Percentiles rank a stretch among this genome's conserved stretches.
phyloP scores from a whole-genome alignment of 371 early-diverging fungal genomes.

The Spraguea lophii region DNA sequence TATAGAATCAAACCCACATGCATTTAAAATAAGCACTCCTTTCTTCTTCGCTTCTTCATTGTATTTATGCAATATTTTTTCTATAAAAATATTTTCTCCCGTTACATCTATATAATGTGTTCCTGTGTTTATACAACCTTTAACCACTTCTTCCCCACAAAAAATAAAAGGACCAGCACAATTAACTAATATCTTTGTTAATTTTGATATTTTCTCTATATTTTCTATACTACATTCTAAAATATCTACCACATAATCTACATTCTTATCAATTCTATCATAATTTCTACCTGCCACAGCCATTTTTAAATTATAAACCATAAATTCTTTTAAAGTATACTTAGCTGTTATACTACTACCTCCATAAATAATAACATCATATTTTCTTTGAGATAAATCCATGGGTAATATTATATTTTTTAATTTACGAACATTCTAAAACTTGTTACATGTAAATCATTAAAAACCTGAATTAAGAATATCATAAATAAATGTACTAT shows the following conservation, averaged over 20 bases:
- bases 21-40: slow-evolving; percentile 54
- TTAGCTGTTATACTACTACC: slow-evolving; percentile 65
- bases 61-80: slow-evolving; percentile 51
- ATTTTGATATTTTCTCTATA: slow-evolving; percentile 49
- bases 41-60: slow-evolving; percentile 52
- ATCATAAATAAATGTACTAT: too few relatives aligned
- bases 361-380: slow-evolving; percentile 59
- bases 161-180: slow-evolving; percentile 64
- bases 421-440: too few relatives aligned
- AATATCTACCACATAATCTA: slow-evolving; percentile 1
- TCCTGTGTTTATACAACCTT: slow-evolving; percentile 55
- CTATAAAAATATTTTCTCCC: slow-evolving; percentile 59
- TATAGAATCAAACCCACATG: slow-evolving; percentile 72
- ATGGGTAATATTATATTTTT: too few relatives aligned
- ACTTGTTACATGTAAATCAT: too few relatives aligned
- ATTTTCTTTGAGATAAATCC: too few relatives aligned
- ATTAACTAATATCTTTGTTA: slow-evolving; percentile 57
- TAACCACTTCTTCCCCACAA: slow-evolving; percentile 58
- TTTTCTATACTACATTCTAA: slow-evolving; percentile 51
- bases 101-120: slow-evolving; percentile 75
- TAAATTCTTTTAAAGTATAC: slow-evolving; percentile 53
- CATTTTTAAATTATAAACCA: slow-evolving; percentile 40
- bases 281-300: slow-evolving; percentile 56
- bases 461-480: too few relatives aligned
- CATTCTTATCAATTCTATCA: slow-evolving; percentile 43